These are phyloP conservation scores for Jasminum sambac DNA, from an alignment of 257 asterid species.

Conservation along the genomic window DNA sequence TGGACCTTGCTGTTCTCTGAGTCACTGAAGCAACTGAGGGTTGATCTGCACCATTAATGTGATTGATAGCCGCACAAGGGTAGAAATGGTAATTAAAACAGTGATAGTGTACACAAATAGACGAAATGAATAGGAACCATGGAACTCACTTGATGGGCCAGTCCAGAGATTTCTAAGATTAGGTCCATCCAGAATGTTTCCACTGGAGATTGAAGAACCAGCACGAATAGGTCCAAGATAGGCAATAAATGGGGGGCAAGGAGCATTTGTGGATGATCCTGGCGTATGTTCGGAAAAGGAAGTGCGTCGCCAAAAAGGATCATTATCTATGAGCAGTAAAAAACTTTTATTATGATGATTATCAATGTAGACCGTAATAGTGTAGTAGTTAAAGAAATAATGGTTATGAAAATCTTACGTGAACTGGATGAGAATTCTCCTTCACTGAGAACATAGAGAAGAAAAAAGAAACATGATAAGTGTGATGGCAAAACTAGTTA, in stretches of 20 bases:
- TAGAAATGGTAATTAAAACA: constrained; percentile 70
- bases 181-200: constrained; percentile 64
- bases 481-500: background rate
- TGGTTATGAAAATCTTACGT: constrained; percentile 55
- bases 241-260: constrained; percentile 86
- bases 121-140: constrained; percentile 63
- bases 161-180: constrained; percentile 69
- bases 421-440: constrained; percentile 73
- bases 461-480: constrained; percentile 27
- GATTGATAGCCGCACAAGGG: constrained; percentile 54
- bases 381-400: constrained; percentile 4
- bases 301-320: constrained; percentile 62
- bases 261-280: constrained; percentile 69
- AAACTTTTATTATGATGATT: constrained; percentile 27
- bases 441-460: constrained; percentile 58
- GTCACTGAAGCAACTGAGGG: constrained; percentile 51
- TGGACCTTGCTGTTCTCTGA: constrained; percentile 60
- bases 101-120: constrained; percentile 61
- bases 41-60: constrained; percentile 61
- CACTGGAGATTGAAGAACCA: constrained; percentile 68
- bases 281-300: constrained; percentile 68
- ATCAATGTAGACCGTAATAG: constrained; percentile 20
- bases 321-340: constrained; percentile 56
- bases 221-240: constrained; percentile 81
- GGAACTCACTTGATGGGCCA: constrained; percentile 65